Percentiles rank a stretch among this genome's conserved stretches.
phyloP scores from a whole-genome alignment of 2,329 filamentous ascomycete species.

The Davidsoniella virescens region DNA sequence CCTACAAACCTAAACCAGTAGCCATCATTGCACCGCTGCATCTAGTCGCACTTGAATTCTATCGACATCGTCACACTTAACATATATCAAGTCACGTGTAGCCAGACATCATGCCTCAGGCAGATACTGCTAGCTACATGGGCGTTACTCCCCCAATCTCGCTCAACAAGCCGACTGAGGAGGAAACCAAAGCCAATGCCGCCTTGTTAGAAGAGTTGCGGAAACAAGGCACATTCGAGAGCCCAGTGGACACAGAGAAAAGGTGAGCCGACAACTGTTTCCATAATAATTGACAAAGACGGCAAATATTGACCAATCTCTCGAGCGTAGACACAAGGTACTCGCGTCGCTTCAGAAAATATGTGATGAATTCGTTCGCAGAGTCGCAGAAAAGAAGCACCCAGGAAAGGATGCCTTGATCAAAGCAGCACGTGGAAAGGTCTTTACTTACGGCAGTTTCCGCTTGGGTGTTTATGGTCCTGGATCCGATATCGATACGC shows the following conservation, averaged over 20 bases:
- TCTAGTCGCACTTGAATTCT: too few relatives aligned
- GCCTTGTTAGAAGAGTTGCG: constrained; percentile 71
- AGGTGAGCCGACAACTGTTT: constrained; percentile 34
- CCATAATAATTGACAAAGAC: neutral
- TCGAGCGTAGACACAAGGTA: constrained; percentile 43
- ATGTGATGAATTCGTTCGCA: constrained; percentile 71
- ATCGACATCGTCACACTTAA: too few relatives aligned
- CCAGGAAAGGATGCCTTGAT: constrained; percentile 58
- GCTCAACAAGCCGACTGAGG: constrained; percentile 53
- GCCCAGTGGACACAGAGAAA: constrained; percentile 63
- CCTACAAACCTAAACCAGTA: too few relatives aligned
- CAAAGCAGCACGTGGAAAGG: constrained; percentile 73
- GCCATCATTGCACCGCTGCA: too few relatives aligned
- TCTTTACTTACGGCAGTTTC: constrained; percentile 94
- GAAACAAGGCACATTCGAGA: constrained; percentile 82
- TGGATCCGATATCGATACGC: constrained; percentile 93
- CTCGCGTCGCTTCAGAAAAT: constrained; percentile 63
- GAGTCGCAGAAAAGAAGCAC: constrained; percentile 58
- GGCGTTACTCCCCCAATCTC: constrained; percentile 82
- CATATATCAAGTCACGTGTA: too few relatives aligned
- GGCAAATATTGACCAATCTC: neutral
- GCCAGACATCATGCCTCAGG: too few relatives aligned
- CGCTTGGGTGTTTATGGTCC: constrained; percentile 86
- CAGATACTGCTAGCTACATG: constrained; percentile 2
- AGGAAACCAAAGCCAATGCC: constrained; percentile 62